Percentiles rank a stretch among this genome's conserved stretches.
Evolutionary conservation across 768 basidiomycete species (phyloP).

Genomic region (Pulveroboletus sp.): DNA sequence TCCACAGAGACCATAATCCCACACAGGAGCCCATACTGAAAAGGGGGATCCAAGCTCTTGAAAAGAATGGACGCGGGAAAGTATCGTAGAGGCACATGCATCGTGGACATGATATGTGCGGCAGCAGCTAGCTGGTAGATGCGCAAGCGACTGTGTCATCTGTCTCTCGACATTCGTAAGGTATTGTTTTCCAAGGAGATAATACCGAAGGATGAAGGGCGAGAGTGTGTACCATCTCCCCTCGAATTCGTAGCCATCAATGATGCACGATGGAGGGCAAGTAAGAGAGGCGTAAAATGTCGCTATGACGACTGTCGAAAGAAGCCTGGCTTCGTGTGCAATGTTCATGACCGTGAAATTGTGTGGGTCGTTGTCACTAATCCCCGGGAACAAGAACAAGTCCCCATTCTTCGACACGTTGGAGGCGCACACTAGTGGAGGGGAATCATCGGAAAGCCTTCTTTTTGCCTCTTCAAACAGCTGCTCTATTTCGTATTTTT

Average conservation of each 20-base stretch:
- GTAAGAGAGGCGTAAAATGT: conserved; percentile 3
- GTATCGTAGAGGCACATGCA: too few relatives aligned
- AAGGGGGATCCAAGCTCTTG: too few relatives aligned
- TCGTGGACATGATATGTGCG: too few relatives aligned
- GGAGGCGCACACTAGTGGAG: background rate
- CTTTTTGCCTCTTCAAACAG: conserved; percentile 9
- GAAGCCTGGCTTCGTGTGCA: conserved; percentile 10
- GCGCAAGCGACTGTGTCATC: background rate
- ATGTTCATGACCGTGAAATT: conserved; percentile 16
- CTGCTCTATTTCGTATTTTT: conserved; percentile 12
- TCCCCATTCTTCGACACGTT: background rate
- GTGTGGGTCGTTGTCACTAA: conserved; percentile 7
- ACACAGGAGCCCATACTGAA: too few relatives aligned
- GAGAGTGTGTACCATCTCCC: conserved; percentile 1
- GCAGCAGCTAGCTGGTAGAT: background rate
- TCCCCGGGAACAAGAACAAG: conserved; percentile 1
- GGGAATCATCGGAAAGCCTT: background rate
- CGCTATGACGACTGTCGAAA: background rate
- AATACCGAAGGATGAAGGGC: background rate
- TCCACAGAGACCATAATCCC: too few relatives aligned
- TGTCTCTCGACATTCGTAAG: background rate
- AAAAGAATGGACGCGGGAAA: too few relatives aligned
- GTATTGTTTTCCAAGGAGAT: conserved; percentile 3
- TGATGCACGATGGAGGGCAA: conserved; percentile 6
- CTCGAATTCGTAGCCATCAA: conserved; percentile 9